Conservation (phyloP, 2,329 filamentous ascomycete species). For the Fusarium tricinctum region DNA sequence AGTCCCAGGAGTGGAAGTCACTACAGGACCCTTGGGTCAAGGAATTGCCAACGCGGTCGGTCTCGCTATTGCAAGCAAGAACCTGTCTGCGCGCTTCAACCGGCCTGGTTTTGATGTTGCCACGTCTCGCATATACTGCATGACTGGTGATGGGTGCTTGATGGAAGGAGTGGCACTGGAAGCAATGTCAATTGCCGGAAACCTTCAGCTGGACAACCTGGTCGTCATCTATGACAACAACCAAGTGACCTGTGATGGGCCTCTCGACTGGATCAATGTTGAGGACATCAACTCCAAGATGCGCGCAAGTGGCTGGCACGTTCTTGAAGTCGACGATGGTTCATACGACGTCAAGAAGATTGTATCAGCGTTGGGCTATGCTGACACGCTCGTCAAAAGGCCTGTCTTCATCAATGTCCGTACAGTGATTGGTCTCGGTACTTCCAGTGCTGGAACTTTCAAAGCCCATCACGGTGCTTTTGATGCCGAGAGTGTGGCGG, state of each 20-base stretch:
- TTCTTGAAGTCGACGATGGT: constrained; percentile 51
- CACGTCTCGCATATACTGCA: constrained; percentile 67
- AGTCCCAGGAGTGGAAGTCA: constrained; percentile 68
- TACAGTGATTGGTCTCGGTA: not conserved
- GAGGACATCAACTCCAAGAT: constrained; percentile 70
- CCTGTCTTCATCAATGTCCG: not conserved
- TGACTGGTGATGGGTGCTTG: constrained; percentile 68
- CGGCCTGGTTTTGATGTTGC: not conserved
- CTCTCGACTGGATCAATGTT: constrained; percentile 64
- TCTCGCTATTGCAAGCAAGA: constrained; percentile 59
- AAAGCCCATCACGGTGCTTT: not conserved
- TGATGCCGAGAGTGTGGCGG: not conserved
- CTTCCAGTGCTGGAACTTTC: not conserved
- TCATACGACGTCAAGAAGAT: not conserved
- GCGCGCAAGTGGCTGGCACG: constrained; percentile 66
- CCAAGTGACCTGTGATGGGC: constrained; percentile 66
- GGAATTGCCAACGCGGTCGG: constrained; percentile 58
- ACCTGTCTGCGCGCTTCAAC: constrained; percentile 54
- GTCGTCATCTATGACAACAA: constrained; percentile 1
- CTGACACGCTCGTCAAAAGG: not conserved
- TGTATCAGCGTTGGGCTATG: not conserved
- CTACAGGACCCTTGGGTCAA: constrained; percentile 69
- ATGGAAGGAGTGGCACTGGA: constrained; percentile 69
- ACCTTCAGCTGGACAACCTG: not conserved
- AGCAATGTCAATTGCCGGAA: constrained; percentile 36